These are phyloP conservation scores for Rhizopogon rudus DNA, from an alignment of 768 basidiomycete genomes.

Conservation along the genomic window DNA sequence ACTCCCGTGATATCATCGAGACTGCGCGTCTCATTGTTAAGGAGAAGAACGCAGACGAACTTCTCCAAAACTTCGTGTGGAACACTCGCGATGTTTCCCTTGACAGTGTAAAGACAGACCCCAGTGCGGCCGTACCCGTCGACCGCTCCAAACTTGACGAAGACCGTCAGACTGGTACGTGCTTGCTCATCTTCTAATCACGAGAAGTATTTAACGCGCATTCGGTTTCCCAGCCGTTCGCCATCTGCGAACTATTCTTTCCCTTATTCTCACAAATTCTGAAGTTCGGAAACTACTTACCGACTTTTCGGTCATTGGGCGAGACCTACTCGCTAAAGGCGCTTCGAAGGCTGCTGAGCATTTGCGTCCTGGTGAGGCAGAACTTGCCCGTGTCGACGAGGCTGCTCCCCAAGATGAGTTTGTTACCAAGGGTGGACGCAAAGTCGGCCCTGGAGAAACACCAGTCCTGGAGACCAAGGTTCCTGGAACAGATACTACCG, in stretches of 20 bases:
- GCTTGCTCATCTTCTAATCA: background rate
- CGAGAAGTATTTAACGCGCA: slow-evolving; percentile 5
- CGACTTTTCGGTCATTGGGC: slow-evolving; percentile 73
- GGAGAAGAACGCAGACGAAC: slow-evolving; percentile 86
- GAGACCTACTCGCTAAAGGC: slow-evolving; percentile 76
- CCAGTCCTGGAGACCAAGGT: slow-evolving; percentile 44
- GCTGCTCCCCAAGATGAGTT: slow-evolving; percentile 67
- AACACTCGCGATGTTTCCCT: slow-evolving; percentile 51
- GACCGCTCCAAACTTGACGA: slow-evolving; percentile 46
- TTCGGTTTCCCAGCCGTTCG: slow-evolving; percentile 52
- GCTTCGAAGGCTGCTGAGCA: slow-evolving; percentile 65
- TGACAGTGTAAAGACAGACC: slow-evolving; percentile 36
- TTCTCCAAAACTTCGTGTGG: slow-evolving; percentile 90
- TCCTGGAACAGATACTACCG: slow-evolving; percentile 37
- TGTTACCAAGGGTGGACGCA: slow-evolving; percentile 38
- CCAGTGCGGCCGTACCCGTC: slow-evolving; percentile 39
- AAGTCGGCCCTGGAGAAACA: slow-evolving; percentile 39
- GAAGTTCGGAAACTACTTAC: slow-evolving; percentile 86
- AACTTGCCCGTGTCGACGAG: slow-evolving; percentile 61
- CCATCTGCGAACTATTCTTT: slow-evolving; percentile 84
- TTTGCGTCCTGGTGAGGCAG: slow-evolving; percentile 62
- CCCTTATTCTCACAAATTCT: slow-evolving; percentile 87
- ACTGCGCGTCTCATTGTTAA: slow-evolving; percentile 68
- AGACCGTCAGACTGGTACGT: slow-evolving; percentile 61
- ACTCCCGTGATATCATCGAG: slow-evolving; percentile 74